These are phyloP conservation scores for Candolleomyces efflorescens DNA, from an alignment of 768 basidiomycete genomes.

Conservation along the genomic window DNA sequence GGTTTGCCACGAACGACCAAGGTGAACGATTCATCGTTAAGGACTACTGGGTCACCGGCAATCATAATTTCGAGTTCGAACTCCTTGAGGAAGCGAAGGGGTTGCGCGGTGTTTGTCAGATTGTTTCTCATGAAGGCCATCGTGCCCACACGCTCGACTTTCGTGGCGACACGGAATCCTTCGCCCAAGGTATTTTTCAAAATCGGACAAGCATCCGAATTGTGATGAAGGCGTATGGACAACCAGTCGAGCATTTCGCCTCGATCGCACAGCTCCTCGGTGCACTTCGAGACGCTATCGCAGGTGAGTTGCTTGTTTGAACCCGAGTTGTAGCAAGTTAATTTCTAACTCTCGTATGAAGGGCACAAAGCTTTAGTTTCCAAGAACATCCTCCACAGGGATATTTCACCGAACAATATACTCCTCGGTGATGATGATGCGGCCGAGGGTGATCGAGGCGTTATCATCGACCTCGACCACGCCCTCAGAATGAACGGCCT, in stretches of 20 bases:
- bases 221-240: conserved; percentile 8
- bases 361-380: not conserved
- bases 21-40: not conserved
- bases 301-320: not conserved
- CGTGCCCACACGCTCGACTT: not conserved
- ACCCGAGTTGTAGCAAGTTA: not conserved
- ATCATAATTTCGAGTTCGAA: not conserved
- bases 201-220: not conserved
- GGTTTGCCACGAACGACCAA: not conserved
- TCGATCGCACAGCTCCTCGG: conserved; percentile 1
- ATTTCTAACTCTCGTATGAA: not conserved
- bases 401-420: not conserved
- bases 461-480: conserved; percentile 3
- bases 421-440: not conserved
- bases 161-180: not conserved
- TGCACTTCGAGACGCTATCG: conserved; percentile 9
- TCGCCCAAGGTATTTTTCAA: not conserved
- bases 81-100: not conserved
- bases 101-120: not conserved
- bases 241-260: not conserved
- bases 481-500: not conserved
- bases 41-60: not conserved
- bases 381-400: not conserved
- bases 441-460: not conserved
- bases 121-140: not conserved